These are phyloP conservation scores for Hydnum rufescens DNA, from an alignment of 768 basidiomycete species.

Conservation along the genomic window DNA sequence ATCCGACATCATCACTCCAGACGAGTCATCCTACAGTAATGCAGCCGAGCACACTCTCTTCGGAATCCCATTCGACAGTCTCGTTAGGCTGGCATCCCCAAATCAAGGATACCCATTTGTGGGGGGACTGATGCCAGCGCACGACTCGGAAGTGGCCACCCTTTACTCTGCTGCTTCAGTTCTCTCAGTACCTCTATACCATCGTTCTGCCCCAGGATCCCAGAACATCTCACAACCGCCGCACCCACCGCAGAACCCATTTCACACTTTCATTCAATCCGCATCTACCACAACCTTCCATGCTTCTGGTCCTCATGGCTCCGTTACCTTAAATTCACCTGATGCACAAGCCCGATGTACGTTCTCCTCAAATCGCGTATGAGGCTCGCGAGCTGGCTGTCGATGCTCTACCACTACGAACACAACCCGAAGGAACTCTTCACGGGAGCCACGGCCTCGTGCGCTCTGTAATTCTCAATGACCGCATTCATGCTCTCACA, in stretches of 20 bases:
- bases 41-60: neutral
- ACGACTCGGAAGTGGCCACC: conserved; percentile 63
- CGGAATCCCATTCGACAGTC: conserved; percentile 16
- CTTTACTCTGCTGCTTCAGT: conserved; percentile 74
- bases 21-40: neutral
- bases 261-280: conserved; percentile 13
- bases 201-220: neutral
- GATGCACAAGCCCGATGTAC: neutral
- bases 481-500: conserved; percentile 75
- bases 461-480: conserved; percentile 63
- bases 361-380: conserved; percentile 13
- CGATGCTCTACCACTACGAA: conserved; percentile 39
- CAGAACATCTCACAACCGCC: neutral
- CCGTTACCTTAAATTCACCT: neutral
- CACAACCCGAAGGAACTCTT: conserved; percentile 48
- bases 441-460: conserved; percentile 59
- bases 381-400: conserved; percentile 53
- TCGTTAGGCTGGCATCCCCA: conserved; percentile 19
- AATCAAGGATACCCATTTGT: conserved; percentile 14
- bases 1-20: neutral
- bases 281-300: conserved; percentile 16
- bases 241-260: conserved; percentile 12
- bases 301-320: too few relatives aligned
- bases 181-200: conserved; percentile 34
- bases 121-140: neutral